A percentile compares a stretch with the other conserved stretches of the same genome.
Conservation (phyloP, 352 stramenopile species). For the Elongisporangium senticosum region DNA sequence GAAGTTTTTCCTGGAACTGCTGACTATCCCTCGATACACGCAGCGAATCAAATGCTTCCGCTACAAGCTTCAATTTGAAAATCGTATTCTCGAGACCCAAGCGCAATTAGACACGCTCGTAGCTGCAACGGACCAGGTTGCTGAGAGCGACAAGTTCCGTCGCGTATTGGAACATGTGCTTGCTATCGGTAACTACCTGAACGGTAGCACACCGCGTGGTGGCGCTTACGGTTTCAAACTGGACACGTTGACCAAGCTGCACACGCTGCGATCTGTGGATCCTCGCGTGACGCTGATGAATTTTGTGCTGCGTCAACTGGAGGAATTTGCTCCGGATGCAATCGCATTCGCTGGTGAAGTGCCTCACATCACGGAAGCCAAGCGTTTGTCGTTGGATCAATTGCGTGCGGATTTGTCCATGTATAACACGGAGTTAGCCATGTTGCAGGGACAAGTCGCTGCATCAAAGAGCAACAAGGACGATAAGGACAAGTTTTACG, state of each 20-base stretch:
- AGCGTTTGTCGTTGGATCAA: slow-evolving; percentile 78
- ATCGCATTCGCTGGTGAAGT: slow-evolving; percentile 78
- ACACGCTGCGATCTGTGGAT: slow-evolving; percentile 80
- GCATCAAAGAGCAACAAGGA: slow-evolving; percentile 74
- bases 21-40: slow-evolving; percentile 83
- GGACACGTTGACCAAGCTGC: slow-evolving; percentile 86
- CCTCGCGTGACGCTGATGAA: slow-evolving; percentile 79
- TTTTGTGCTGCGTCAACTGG: slow-evolving; percentile 69
- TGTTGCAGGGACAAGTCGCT: slow-evolving; percentile 80
- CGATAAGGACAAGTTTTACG: slow-evolving; percentile 69
- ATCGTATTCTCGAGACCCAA: slow-evolving; percentile 75
- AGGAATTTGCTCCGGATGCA: slow-evolving; percentile 69
- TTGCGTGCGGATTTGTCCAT: slow-evolving; percentile 70
- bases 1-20: slow-evolving; percentile 84
- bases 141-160: slow-evolving; percentile 76
- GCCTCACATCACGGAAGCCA: slow-evolving; percentile 70
- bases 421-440: slow-evolving; percentile 80
- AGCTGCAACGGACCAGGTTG: slow-evolving; percentile 77
- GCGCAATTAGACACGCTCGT: slow-evolving; percentile 76
- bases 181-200: slow-evolving; percentile 92
- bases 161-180: slow-evolving; percentile 78
- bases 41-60: slow-evolving; percentile 86
- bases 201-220: slow-evolving; percentile 82
- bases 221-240: slow-evolving; percentile 91
- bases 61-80: slow-evolving; percentile 85